Base-by-base conservation (phyloP, 805 yeast species). In the Kregervanrija delftensis region DNA sequence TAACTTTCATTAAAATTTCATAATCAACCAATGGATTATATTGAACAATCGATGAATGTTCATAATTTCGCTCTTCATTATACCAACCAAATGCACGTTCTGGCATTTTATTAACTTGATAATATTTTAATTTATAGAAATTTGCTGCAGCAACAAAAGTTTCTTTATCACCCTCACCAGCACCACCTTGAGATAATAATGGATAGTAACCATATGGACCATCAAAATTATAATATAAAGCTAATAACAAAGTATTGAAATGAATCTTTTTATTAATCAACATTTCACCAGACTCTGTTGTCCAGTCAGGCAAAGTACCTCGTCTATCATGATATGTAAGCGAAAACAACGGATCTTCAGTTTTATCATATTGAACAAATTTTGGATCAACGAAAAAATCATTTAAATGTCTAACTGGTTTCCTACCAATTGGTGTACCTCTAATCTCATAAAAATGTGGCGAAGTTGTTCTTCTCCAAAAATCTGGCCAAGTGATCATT, bases 91-190 rank as follows among this genome's bases (percentile, higher is more conserved):
- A 63, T 11, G 61, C 59, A 39, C 58, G 50, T 43, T 63, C 66
- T 10, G 64, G 55, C 47, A 48, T 61, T 39, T 73, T 69, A 46
- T 72, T 69, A 8, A 74, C 70, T 61, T 80, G 85, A 54, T 80
- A 79, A 52, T 71, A 79, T 2, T 72, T 69, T 40, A 71, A 58
- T 3, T 66, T 64, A 42, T 73, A 66, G 14, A 73, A 73, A 38
- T 72, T 69, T 8, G 89, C 85, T 2, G 89, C 85, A 0, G 89
- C 86, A 46, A 82, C 67, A 48, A 82, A 81, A 0, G 91, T 83
- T 52, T 84, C 91, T 56, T 84, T 85, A 58, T 85, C 91, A 41
- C 91, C 93, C 63, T 82, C 87, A 13, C 93, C 93, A 4, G 75
- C 76, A 35, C 71, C 71, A 33, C 77, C 83, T 57, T 77, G 76